Percentiles rank a stretch among this genome's conserved stretches.
Conservation (phyloP, 2,329 filamentous ascomycete species). For the Neonectria hederae region DNA sequence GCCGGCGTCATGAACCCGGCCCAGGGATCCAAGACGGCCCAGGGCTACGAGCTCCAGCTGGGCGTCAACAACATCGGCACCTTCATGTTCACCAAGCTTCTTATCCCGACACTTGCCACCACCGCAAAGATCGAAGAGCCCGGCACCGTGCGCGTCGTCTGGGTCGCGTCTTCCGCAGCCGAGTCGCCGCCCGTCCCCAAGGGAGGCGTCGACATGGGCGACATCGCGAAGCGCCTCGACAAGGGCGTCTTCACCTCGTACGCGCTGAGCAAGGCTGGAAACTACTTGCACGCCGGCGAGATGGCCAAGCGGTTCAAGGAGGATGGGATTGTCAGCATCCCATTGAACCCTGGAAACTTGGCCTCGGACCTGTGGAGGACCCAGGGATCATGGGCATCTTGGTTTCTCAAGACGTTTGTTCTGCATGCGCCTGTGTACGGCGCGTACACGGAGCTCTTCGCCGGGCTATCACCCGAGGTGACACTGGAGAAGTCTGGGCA, state of each 20-base stretch:
- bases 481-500: constrained; percentile 1
- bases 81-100: constrained; percentile 51
- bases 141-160: constrained; percentile 45
- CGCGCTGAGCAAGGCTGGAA: constrained; percentile 45
- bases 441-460: constrained; percentile 59
- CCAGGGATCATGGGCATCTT: constrained; percentile 27
- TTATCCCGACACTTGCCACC: constrained; percentile 47
- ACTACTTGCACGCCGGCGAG: constrained; percentile 47
- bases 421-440: constrained; percentile 49
- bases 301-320: constrained; percentile 40
- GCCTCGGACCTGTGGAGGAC: constrained; percentile 49
- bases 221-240: constrained; percentile 18
- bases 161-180: constrained; percentile 43
- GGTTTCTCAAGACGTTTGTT: constrained; percentile 30
- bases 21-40: constrained; percentile 48
- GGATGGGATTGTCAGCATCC: constrained; percentile 44
- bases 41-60: constrained; percentile 54
- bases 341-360: constrained; percentile 54
- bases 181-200: constrained; percentile 21
- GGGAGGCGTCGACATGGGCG: constrained; percentile 38
- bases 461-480: constrained; percentile 7
- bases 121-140: constrained; percentile 45
- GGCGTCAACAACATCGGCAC: constrained; percentile 54
- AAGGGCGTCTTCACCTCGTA: constrained; percentile 33
- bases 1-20: constrained; percentile 54